Base-by-base conservation (phyloP, 352 stramenopile species). In the Aphanomyces euteiches region DNA sequence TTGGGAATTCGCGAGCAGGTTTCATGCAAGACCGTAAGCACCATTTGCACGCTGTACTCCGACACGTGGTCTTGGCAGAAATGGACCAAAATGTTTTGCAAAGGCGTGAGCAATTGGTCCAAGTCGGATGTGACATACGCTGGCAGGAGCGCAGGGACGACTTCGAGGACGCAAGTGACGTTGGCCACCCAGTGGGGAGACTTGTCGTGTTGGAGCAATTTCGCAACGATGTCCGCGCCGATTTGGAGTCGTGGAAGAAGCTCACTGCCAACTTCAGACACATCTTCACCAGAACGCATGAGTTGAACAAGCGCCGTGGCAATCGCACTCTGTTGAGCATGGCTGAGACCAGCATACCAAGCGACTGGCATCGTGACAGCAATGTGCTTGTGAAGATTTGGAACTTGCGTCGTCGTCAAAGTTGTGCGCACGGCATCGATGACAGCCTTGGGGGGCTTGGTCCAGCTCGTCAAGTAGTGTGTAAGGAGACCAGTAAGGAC, bases 111-210 rank as follows among this genome's bases (percentile, higher is more conserved):
- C 37, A 94, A 75, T 8, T 67, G 45, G 17, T 71, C 56, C 13
- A 81, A 79, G 19, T 75, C 70, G 4, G 63, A 39, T 5, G 78
- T 67, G 10, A 80, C 75, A 19, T 74, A 70, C 15, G 76, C 10
- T 66, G 21, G 54, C 19, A 56, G 45, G 45, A 2, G 74, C 28
- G 5, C 76, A 65, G 67, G 90, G 10, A 95, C 66, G 17, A 95
- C 84, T 57, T 95, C 87, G 47, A 95, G 78, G 37, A 92, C 79
- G 59, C 84, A 91, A 69, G 78, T 93, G 12, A 92, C 66, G 36
- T 86, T 74, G 28, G 82, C 75, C 47, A 88, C 79, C 4, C 54
- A 70, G 4, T 15, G 10, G 2, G 7, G 74, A 59, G 13, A 76
- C 57, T 1, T 74, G 3, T 7, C 54, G 13, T 45, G 36, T 3